A percentile compares a stretch with the other conserved stretches of the same genome.
phyloP scores from a whole-genome alignment of 2,329 filamentous ascomycete genomes.

The Ceratocystis papillata region DNA sequence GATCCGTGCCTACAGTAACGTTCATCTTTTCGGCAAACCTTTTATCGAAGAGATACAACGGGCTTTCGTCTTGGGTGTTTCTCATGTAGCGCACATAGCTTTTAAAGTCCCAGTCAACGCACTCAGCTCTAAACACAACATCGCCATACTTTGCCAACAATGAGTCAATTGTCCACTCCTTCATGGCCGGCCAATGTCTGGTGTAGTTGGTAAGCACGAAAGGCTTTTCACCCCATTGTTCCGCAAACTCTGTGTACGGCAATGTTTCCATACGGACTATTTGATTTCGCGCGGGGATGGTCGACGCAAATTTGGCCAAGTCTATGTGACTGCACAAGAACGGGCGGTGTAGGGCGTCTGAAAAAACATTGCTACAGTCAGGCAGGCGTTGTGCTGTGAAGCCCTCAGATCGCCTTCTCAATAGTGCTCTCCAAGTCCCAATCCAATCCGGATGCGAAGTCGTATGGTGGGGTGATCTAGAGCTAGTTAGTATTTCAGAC shows the following conservation, averaged over 20 bases:
- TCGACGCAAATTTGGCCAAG: conserved; percentile 53
- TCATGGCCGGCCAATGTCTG: conserved; percentile 67
- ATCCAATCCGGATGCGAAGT: conserved; percentile 29
- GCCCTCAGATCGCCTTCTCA: conserved; percentile 46
- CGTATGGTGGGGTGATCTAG: conserved; percentile 27
- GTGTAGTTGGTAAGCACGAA: conserved; percentile 81
- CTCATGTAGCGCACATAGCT: conserved; percentile 75
- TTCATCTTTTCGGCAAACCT: conserved; percentile 78
- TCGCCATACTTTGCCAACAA: conserved; percentile 55
- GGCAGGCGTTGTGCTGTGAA: conserved; percentile 42
- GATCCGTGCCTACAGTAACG: conserved; percentile 48
- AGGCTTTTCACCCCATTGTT: conserved; percentile 64
- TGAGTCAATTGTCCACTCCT: conserved; percentile 59
- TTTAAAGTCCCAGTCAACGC: conserved; percentile 81
- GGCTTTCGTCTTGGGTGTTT: conserved; percentile 71
- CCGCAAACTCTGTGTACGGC: conserved; percentile 60
- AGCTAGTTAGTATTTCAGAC: neutral
- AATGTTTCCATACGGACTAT: conserved; percentile 62
- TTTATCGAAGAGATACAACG: conserved; percentile 84
- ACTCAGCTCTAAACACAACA: conserved; percentile 73
- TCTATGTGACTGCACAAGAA: conserved; percentile 77
- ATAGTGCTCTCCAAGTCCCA: conserved; percentile 61
- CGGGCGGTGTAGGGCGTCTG: conserved; percentile 78
- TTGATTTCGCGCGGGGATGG: conserved; percentile 62
- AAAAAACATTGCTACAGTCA: conserved; percentile 70